Conservation (phyloP, 306 rosid genomes). For the Biancaea sappan region DNA sequence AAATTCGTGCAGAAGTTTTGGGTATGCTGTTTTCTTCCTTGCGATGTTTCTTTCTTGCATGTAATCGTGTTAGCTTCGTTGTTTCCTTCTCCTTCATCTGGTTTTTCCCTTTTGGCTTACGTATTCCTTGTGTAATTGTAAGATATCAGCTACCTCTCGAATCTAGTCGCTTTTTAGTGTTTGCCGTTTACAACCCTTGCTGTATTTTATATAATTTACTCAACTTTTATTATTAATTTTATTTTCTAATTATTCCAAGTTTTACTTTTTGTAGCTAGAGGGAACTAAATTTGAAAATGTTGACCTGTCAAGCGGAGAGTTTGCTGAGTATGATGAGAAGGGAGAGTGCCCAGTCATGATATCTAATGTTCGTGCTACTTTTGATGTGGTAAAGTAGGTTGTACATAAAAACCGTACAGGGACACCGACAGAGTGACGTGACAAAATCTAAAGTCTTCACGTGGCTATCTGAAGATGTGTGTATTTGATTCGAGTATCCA, state of each 20-base stretch:
- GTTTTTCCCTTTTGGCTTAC: not conserved
- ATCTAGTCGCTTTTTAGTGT: not conserved
- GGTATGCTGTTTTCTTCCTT: constrained; percentile 21
- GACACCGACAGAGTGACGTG: not conserved
- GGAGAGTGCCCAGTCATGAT: constrained; percentile 90
- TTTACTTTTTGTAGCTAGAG: constrained; percentile 50
- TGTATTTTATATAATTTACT: not conserved
- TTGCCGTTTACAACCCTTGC: not conserved
- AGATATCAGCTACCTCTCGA: constrained; percentile 3
- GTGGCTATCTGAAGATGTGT: not conserved
- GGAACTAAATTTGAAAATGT: constrained; percentile 77
- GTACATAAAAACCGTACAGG: not conserved
- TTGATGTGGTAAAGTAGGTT: constrained; percentile 64
- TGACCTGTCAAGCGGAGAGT: constrained; percentile 77
- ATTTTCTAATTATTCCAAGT: constrained; percentile 6
- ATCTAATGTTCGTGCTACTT: constrained; percentile 61
- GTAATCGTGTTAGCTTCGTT: not conserved
- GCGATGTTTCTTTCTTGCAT: constrained; percentile 10
- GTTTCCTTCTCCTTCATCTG: not conserved
- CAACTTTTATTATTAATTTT: too few relatives aligned
- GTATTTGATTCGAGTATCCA: not conserved
- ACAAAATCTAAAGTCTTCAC: not conserved
- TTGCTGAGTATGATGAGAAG: constrained; percentile 85
- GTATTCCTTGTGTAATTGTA: constrained; percentile 7
- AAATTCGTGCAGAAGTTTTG: constrained; percentile 9